A percentile compares a stretch with the other conserved stretches of the same genome.
Evolutionary conservation across 2,329 filamentous ascomycete species (phyloP).

Genomic region (Colletotrichum siamense): DNA sequence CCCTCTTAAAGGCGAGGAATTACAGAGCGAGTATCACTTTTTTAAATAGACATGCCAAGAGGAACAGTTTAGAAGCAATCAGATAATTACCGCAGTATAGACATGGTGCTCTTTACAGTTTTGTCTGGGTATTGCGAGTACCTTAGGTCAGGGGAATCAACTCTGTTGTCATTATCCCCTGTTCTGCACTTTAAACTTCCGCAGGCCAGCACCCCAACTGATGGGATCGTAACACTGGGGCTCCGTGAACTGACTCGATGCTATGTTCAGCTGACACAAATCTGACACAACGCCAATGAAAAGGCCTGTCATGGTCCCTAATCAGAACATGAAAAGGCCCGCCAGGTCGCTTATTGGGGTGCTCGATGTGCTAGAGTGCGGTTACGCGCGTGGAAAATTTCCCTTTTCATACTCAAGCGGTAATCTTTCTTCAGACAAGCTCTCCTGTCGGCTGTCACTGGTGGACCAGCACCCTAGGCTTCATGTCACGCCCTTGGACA

Average conservation of each 20-base stretch:
- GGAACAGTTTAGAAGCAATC: not conserved
- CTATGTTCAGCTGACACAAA: not conserved
- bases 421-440: not conserved
- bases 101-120: not conserved
- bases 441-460: not conserved
- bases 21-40: not conserved
- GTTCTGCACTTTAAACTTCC: not conserved
- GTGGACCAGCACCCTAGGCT: not conserved
- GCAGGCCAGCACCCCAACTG: not conserved
- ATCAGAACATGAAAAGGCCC: accelerated
- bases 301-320: not conserved
- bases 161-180: not conserved
- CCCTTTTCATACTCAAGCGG: not conserved
- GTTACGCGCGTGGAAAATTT: not conserved
- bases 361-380: not conserved
- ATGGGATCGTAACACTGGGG: not conserved
- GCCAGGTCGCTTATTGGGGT: not conserved
- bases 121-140: not conserved
- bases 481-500: too few relatives aligned
- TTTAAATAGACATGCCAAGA: not conserved
- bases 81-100: not conserved
- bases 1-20: accelerated
- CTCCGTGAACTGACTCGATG: not conserved
- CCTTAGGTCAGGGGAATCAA: accelerated
- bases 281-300: not conserved